Evolutionary conservation across 257 asterid species (phyloP), one percentile per base, ranked within the genome.

Genomic region (Misopates orontium): DNA sequence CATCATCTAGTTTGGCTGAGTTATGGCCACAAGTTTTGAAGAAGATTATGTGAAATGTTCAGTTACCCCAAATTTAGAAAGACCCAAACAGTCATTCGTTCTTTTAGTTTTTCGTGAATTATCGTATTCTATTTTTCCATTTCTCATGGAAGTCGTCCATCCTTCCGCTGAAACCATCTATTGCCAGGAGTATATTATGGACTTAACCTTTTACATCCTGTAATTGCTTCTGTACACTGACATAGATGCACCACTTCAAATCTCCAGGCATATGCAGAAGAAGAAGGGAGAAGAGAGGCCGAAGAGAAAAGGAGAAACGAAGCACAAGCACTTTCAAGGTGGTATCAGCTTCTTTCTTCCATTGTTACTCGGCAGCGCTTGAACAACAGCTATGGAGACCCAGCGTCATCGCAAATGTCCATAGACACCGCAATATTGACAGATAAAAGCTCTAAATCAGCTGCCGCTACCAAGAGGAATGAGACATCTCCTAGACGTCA

Each of bases 341-440:
- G 99, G 99, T 90, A 90, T 80, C 99, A 93, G 76, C 97, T 93
- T 69, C 96, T 93, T 65, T 86, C 95, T 15, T 93, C 99, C 65
- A 77, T 93, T 32, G 66, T 86, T 50, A 93, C 95, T 16, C 83
- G 95, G 21, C 97, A 86, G 75, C 80, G 95, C 73, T 73, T 93
- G 79, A 85, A 80, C 60, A 72, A 81, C 19, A 17, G 81, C 75
- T 90, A 93, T 40, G 88, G 85, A 31, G 78, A 81, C 18, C 83
- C 76, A 31, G 65, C 72, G 10, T 22, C 67, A 40, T 77, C 83
- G 23, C 76, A 77, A 60, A 44, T 80, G 60, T 39, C 74, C 20
- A 32, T 62, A 36, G 67, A 70, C 61, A 55, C 47, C 73, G 77
- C 80, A 36, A 73, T 64, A 52, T 56, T 67, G 23, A 67, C 71